Percentiles rank a stretch among this genome's conserved stretches.
Conservation (phyloP, 1,139 yeast genomes). For the Candida glucosophila region DNA sequence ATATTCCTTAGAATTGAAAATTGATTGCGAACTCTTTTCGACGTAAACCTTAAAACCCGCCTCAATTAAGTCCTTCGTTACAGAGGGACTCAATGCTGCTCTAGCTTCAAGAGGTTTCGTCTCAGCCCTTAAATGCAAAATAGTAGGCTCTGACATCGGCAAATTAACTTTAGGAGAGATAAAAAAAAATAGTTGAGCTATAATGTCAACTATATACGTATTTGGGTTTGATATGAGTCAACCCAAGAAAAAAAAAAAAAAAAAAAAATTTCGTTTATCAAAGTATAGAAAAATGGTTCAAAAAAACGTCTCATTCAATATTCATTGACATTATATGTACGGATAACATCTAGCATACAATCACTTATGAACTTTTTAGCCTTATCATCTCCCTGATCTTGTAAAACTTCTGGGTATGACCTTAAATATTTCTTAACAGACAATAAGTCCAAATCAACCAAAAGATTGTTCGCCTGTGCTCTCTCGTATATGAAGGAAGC, state of each 20-base stretch:
- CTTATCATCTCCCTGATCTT: constrained; percentile 22
- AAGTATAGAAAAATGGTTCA: too few species aligned
- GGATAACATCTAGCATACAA: too few species aligned
- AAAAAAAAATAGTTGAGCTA: too few species aligned
- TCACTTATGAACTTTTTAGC: constrained; percentile 12
- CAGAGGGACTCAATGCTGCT: constrained; percentile 90
- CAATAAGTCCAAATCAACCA: constrained; percentile 36
- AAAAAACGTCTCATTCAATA: too few species aligned
- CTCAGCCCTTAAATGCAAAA: constrained; percentile 84
- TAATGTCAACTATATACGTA: too few species aligned
- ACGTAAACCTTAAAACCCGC: constrained; percentile 87
- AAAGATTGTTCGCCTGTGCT: constrained; percentile 33
- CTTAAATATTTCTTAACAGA: constrained; percentile 41
- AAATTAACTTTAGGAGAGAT: too few species aligned
- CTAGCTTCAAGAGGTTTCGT: constrained; percentile 96
- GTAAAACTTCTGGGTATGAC: constrained; percentile 48
- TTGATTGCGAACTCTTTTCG: constrained; percentile 80
- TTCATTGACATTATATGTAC: too few species aligned
- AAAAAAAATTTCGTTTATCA: too few species aligned
- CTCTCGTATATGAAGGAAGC: constrained; percentile 55
- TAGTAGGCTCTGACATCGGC: constrained; percentile 32
- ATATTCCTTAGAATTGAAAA: constrained; percentile 70
- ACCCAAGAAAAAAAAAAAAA: neutral
- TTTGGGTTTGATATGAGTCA: neutral
- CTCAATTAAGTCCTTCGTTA: constrained; percentile 73